Evolutionary conservation across 768 basidiomycete species (phyloP).

Genomic region (Phaeotremella skinneri): DNA sequence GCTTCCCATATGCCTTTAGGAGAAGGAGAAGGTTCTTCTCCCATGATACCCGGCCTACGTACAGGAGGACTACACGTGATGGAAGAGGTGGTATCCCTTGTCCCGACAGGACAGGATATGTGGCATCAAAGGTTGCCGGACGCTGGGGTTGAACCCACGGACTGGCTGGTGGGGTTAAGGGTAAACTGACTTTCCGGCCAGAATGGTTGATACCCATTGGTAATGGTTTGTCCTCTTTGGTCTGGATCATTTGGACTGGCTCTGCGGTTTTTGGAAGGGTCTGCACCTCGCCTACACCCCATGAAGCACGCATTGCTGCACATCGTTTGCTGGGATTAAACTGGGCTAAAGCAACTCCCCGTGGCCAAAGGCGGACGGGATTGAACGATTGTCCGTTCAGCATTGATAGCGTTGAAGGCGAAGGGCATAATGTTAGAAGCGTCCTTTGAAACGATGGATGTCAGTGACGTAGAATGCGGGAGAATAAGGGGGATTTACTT

Average conservation of each 20-base stretch:
- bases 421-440: conserved; percentile 54
- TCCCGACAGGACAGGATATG: not conserved
- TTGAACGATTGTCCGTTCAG: conserved; percentile 48
- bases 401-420: conserved; percentile 52
- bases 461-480: not conserved
- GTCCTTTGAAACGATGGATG: conserved; percentile 29
- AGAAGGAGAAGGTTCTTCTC: conserved; percentile 56
- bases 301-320: conserved; percentile 38
- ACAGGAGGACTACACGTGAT: conserved; percentile 47
- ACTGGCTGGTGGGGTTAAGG: conserved; percentile 28
- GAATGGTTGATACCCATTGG: conserved; percentile 15
- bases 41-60: conserved; percentile 54
- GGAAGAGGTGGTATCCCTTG: conserved; percentile 3
- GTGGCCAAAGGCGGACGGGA: conserved; percentile 53
- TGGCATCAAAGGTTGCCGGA: not conserved
- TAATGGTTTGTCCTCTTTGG: not conserved
- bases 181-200: conserved; percentile 28
- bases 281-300: conserved; percentile 40
- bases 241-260: too few species aligned
- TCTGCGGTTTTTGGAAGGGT: not conserved
- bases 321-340: conserved; percentile 50
- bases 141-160: conserved; percentile 24
- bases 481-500: conserved; percentile 31
- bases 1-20: conserved; percentile 50
- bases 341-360: conserved; percentile 53